Conservation (phyloP, 192 early-diverging fungal genomes). For the Rhizoclosmatium sp. region DNA sequence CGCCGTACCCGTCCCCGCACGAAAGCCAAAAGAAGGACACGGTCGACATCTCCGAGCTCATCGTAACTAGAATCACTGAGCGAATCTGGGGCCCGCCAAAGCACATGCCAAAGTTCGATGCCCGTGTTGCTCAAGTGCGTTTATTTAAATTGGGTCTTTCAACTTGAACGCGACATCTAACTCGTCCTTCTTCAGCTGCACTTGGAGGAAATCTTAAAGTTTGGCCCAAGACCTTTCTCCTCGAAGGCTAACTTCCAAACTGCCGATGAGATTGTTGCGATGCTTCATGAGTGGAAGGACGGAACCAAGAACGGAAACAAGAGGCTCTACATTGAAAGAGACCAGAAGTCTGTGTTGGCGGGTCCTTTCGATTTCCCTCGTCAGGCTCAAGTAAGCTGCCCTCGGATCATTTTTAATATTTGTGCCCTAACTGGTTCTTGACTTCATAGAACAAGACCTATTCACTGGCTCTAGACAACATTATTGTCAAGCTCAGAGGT, state of each 20-base stretch:
- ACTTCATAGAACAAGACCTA: conserved; percentile 1
- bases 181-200: background rate
- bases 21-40: background rate
- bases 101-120: background rate
- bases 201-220: background rate
- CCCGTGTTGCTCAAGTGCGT: background rate
- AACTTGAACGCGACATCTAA: background rate
- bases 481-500: conserved; percentile 10
- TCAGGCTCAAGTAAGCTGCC: background rate
- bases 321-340: background rate
- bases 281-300: background rate
- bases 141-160: background rate
- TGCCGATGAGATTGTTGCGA: background rate
- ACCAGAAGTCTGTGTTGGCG: background rate
- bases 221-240: conserved; percentile 13
- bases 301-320: background rate
- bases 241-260: background rate
- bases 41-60: background rate
- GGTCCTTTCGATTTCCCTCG: background rate
- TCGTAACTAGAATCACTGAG: background rate
- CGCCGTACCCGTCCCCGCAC: background rate
- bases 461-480: conserved; percentile 11
- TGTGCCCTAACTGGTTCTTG: background rate
- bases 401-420: too few species aligned
- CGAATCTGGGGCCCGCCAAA: background rate